Evolutionary conservation across 2,329 filamentous ascomycete genomes (phyloP), one percentile per base, ranked within the genome.

Genomic region (Phyllosticta paracitricarpa): DNA sequence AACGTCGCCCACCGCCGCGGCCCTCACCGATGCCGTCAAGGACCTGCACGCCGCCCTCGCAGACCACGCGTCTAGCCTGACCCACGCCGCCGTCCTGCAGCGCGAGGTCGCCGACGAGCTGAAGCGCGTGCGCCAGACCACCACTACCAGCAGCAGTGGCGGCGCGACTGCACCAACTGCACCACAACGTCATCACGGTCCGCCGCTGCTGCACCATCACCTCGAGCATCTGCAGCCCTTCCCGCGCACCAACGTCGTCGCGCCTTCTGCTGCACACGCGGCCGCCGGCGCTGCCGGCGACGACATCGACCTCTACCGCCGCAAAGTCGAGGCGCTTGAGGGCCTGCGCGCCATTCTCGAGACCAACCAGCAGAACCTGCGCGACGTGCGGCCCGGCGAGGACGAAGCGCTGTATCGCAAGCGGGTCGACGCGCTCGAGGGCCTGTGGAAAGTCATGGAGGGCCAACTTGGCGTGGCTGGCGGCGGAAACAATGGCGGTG

Each of bases 311-410:
- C 25, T 62, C 30, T 62, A 62, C 51, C 25, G 60, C 8, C 51
- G 60, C 24, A 62, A 62, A 28, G 60, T 62, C n/a, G 60, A 62
- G 56, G 60, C 60, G 51, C 57, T 62, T 30, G 60, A 62, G 60
- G 60, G 60, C 1, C 26, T 62, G 56, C 30, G 56, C 2, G 30
- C 51, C 17, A 12, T 62, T 30, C 40, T 62, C 51, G 56, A 58
- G 56, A 33, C 4, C 17, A 48, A 52, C 9, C 60, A 58, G 52
- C 60, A 58, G 52, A 48, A 6, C n/a, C 40, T 48, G 14, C 40
- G n/a, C 2, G 40, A 48, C 9, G n/a, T 25, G 22, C 22, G 22
- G 26, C 51, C 59, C 19, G 48, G 40, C 40, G 59, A 61, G 55
- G 59, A 61, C 9, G 55, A 33, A 28, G 59, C 22, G 22, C 8